Evolutionary conservation across 495 filamentous ascomycete species (phyloP), one percentile per base, ranked within the genome.

Genomic region (Daldinia loculata): DNA sequence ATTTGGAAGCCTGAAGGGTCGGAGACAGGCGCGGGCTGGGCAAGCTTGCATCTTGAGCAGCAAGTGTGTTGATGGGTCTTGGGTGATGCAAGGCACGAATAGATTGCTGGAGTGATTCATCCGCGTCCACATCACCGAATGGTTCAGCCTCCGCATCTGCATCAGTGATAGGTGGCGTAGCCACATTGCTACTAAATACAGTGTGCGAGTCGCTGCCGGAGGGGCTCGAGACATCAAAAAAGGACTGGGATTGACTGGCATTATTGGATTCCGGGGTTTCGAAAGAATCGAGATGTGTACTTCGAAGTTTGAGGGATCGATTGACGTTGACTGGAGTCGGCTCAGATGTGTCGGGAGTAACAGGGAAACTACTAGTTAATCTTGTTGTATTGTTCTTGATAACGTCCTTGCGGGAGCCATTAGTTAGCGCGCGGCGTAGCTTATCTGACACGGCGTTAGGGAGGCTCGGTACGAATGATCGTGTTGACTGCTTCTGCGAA

Each of bases 11-110:
- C 26, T 94, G 90, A 24, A 92, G 90, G 38, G 97, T 95, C 1
- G 95, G 95, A 19, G 96, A 98, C 52, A 98, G 82, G 69, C 95
- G 94, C 39, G 95, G 95, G 75, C 95, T 98, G 34, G 96, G 96
- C 56, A 99, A 83, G 77, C 93, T 98, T 68, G 92, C 92, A 80
- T 97, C 94, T 76, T 95, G 92, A 27, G 88, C 88, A 30, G 89
- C 88, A 29, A 85, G 79, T 2, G 89, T 89, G 74, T 89, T 91
- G 59, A 90, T 80, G 34, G 85, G 82, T 26, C 86, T 75, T 50
- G 80, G 70, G 52, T 72, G 79, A n/a, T 77, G 77, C 1, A 77
- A 55, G 39, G 77, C 74, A 52, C 72, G 81, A 24, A 79, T 71
- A 12, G 76, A 79, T 41, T 79, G 80, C 32, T 79, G 78, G 4